A percentile compares a stretch with the other conserved stretches of the same genome.
These are phyloP conservation scores for Acacia pycnantha DNA, from an alignment of 331 rosid species.

Conservation along the genomic window DNA sequence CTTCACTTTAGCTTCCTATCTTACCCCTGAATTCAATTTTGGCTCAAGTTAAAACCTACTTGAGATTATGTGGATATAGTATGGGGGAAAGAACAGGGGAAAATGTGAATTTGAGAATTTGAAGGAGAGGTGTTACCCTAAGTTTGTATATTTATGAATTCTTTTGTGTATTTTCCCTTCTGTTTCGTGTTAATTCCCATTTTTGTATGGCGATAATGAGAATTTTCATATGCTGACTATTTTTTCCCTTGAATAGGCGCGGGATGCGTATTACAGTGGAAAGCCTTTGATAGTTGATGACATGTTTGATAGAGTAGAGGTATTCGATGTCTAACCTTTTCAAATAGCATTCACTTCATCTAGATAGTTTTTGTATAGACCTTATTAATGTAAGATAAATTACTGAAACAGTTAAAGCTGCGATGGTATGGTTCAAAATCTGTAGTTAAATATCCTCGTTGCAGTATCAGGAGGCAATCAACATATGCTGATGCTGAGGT, in stretches of 20 bases:
- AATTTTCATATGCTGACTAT: slow-evolving; percentile 5
- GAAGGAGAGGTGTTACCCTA: not conserved
- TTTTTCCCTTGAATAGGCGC: slow-evolving; percentile 47
- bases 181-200: not conserved
- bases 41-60: not conserved
- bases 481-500: slow-evolving; percentile 93
- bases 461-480: slow-evolving; percentile 89
- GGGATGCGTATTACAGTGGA: slow-evolving; percentile 84
- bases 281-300: slow-evolving; percentile 86
- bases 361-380: not conserved
- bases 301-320: slow-evolving; percentile 96
- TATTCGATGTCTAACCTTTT: slow-evolving; percentile 23
- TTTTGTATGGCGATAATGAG: not conserved
- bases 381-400: not conserved
- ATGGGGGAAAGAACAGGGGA: not conserved
- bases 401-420: slow-evolving; percentile 61
- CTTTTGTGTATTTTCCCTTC: not conserved
- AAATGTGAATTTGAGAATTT: not conserved
- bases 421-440: slow-evolving; percentile 84
- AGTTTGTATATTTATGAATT: not conserved
- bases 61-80: not conserved
- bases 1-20: too few relatives aligned
- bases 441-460: slow-evolving; percentile 77
- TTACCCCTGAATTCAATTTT: not conserved
- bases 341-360: not conserved